Base-by-base conservation (phyloP, 1,139 yeast genomes). In the Williopsis jadinii region DNA sequence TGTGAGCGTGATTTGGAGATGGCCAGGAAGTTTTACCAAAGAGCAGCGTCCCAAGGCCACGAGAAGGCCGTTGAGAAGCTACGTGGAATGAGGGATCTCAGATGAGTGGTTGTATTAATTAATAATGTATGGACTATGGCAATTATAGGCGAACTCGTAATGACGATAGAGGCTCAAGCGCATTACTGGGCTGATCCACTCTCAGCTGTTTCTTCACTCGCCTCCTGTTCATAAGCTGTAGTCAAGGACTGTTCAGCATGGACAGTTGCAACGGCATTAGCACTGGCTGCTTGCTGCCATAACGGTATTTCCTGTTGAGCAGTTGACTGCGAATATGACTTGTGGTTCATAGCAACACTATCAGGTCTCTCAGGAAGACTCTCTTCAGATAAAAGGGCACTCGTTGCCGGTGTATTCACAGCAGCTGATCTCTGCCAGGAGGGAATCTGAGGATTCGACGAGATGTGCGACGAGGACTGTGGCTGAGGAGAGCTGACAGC, bases 21-120 rank as follows among this genome's bases (percentile, higher is more conserved):
- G 56, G 82, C 86, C 2, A 59, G 60, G 40, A 60, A 63, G 41
- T 80, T 79, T 68, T 81, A 76, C 56, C 63, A 62, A 44, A 67
- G 71, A 41, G 85, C 88, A 12, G 81, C 84, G 0, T 68, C 73
- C 2, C 71, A 75, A 48, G 79, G 80, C 8, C 81, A 76, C 47
- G 69, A 71, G 14, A 74, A 73, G 56, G 83, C 84, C 1, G 52
- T 65, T n/a, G 39, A 39, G 15, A 51, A 43, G 32, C 38, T 55
- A 32, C 41, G 35, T 28, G 45, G 32, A 29, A 35, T 46, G 41
- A 45, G 47, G 28, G 9, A 19, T 19, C 24, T 19, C 24, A 19
- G 24, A 19, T 19, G 24, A 19, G 24, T 12, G 11, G 13, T 12
- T 12, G n/a, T 12, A 12, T 30, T 11, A n/a, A 12, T 8, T 11